Base-by-base conservation (phyloP, 305 asterid genomes). In the Lippia alba region DNA sequence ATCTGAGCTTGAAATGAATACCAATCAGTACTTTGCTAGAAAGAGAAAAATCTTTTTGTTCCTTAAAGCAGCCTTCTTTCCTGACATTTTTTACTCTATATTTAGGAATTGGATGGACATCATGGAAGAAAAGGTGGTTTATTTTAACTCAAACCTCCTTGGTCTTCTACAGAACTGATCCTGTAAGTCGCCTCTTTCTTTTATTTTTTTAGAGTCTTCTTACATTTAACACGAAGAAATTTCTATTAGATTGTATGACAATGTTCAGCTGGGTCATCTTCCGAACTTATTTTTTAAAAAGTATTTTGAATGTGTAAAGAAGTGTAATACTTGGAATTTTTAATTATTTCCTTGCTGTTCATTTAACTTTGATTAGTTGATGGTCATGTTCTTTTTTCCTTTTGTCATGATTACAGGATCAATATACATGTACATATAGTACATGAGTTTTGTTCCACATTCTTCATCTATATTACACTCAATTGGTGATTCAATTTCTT, bases 71-170 rank as follows among this genome's bases (percentile, higher is more conserved):
- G 53, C 48, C 6, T 2, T 66, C n/a, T 61, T n/a, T 50, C 68
- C 50, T 67, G 50, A 60, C 14, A 20, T 10, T 15, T 69, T 71
- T 53, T 64, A 36, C 12, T 34, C 49, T 34, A 3, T 51, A 18
- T 59, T 71, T 74, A 90, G 99, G 99, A 81, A 92, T 95, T 74
- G 99, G 99, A 70, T 95, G 99, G 99, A 95, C 99, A 56, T 92
- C 99, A 49, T 95, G 99, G 99, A 92, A 95, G 89, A 95, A 95
- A 83, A 90, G 98, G 85, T 95, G 99, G 99, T 95, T 95, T 76
- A 81, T 95, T 78, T 81, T 95, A 82, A 95, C 99, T 40, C 91
- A 89, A 36, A 95, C 99, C 50, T 92, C 99, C 71, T 83, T 95
- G 88, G 99, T 95, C 77, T 95, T 95, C 94, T 91, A 89, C 74